Percentiles rank a stretch among this genome's conserved stretches.
Evolutionary conservation across 2,329 filamentous ascomycete genomes (phyloP).

Genomic region (Fusarium sp.): DNA sequence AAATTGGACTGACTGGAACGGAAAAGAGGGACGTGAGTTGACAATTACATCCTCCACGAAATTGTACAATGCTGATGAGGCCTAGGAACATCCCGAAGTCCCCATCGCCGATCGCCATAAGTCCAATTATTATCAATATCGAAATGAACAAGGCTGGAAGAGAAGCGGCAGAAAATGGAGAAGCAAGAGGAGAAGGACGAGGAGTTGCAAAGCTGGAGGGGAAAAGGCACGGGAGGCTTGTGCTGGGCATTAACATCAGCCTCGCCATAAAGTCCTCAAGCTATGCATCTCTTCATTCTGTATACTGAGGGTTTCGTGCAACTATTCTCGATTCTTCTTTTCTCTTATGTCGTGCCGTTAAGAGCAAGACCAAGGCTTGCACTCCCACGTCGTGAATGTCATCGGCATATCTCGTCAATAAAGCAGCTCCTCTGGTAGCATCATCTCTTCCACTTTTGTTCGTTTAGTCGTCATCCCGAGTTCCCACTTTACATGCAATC

Average conservation of each 20-base stretch:
- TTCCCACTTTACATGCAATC: background rate
- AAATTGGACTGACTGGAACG: background rate
- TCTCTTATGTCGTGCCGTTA: background rate
- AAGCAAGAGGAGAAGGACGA: background rate
- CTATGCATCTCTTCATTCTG: background rate
- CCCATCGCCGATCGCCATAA: too few relatives aligned
- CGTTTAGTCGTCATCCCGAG: background rate
- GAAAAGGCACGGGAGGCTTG: background rate
- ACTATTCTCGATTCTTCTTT: background rate
- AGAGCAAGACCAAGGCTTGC: background rate
- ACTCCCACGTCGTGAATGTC: background rate
- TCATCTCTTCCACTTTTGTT: background rate
- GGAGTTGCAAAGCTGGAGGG: background rate
- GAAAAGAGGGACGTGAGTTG: background rate
- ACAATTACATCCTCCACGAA: background rate
- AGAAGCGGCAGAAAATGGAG: background rate
- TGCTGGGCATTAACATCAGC: background rate
- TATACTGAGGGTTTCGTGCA: background rate
- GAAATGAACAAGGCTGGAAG: background rate
- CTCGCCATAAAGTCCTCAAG: background rate
- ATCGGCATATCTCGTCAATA: background rate
- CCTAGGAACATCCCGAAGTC: background rate
- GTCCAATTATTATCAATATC: background rate
- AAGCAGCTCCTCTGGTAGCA: background rate
- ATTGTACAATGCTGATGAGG: background rate